Evolutionary conservation across 1,139 yeast species (phyloP), one percentile per base, ranked within the genome.

Genomic region (Zygosaccharomyces pseudobailii): DNA sequence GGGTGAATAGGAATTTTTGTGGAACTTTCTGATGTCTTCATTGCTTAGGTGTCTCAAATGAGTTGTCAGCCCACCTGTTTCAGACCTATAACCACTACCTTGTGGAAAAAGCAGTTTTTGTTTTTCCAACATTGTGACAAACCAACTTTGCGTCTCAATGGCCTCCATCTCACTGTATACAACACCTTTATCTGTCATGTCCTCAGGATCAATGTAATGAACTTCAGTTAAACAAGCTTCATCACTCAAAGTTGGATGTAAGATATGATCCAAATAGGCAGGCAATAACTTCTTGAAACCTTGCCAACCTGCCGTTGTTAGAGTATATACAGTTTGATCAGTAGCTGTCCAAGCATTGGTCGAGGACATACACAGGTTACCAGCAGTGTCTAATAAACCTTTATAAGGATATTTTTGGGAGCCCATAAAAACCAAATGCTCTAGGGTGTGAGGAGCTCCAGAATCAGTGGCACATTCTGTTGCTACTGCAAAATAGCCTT

Each of bases 91-190:
- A 2, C 95, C 96, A 24, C 92, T 84, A 3, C 75, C 70, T 10
- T 73, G 63, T 3, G 74, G 70, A 58, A 80, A 89, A 54, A 89
- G 63, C 1, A 77, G 61, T 59, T 83, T 76, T 61, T 86, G 87
- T 60, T 82, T 71, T 48, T 78, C 79, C 54, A 82, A 69, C 55
- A 75, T 75, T n/a, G 87, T 69, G 25, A 87, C 71, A 54, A 82
- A 85, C 79, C 84, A 82, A n/a, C 90, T 76, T 54, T 84, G 87
- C 57, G 80, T 79, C 65, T 89, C 95, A 47, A 86, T 83, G 17
- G 90, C 97, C 63, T 89, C 97, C 97, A 94, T 94, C 69, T 94
- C 99, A 50, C 95, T 85, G 65, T 86, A 94, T 3, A 94, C 98
- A 34, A 94, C 98, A 53, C 99, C 99, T 62, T 88, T 88, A 59